A percentile compares a stretch with the other conserved stretches of the same genome.
These are phyloP conservation scores for Podospora fimiseda DNA, from an alignment of 495 filamentous ascomycete genomes.

Conservation along the genomic window DNA sequence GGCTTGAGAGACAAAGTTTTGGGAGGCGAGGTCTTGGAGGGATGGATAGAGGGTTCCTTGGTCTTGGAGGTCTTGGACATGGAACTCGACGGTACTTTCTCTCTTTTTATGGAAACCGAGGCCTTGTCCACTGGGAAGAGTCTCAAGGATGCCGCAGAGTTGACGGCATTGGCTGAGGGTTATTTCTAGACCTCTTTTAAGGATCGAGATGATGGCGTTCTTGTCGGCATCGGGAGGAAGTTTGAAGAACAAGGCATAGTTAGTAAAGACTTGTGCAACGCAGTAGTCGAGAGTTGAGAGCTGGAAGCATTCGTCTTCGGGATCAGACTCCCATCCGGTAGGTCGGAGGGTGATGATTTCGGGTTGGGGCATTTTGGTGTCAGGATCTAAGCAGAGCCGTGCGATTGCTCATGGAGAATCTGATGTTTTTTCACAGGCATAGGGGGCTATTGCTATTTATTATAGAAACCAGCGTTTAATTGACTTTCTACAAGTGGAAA, in stretches of 20 bases:
- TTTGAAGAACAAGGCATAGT: constrained; percentile 37
- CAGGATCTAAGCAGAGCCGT: no score
- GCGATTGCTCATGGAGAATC: no score
- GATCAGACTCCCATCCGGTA: constrained; percentile 23
- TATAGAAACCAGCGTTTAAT: no score
- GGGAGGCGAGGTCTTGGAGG: constrained; percentile 26
- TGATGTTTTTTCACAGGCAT: no score
- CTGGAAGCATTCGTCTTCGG: constrained; percentile 18
- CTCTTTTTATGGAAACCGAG: constrained; percentile 33
- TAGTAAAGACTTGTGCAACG: constrained; percentile 26
- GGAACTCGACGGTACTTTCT: constrained; percentile 34
- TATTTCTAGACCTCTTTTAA: constrained; percentile 34
- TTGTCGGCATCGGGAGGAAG: constrained; percentile 27
- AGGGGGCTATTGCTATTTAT: no score
- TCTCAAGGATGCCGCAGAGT: constrained; percentile 39
- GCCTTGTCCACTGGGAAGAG: constrained; percentile 17
- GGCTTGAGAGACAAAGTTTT: constrained; percentile 22
- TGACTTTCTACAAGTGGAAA: no score
- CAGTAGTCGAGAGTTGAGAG: constrained; percentile 33
- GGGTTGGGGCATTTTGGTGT: no score
- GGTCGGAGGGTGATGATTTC: constrained; percentile 17
- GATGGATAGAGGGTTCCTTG: constrained; percentile 28
- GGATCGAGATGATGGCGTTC: constrained; percentile 17
- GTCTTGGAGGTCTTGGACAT: constrained; percentile 37
- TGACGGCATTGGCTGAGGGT: constrained; percentile 40